These are phyloP conservation scores for Tremella mesenterica DNA, from an alignment of 768 basidiomycete genomes.

Conservation along the genomic window DNA sequence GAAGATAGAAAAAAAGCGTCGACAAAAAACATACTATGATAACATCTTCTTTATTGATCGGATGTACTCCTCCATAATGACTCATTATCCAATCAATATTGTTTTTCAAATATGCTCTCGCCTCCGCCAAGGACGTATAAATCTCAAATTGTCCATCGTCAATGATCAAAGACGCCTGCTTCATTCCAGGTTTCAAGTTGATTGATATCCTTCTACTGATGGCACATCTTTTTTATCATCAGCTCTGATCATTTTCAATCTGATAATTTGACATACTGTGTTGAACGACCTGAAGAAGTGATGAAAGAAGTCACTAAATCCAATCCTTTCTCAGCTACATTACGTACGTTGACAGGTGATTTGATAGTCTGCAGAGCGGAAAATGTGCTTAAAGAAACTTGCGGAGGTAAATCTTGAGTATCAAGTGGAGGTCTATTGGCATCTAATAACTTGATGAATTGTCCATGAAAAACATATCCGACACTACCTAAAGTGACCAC, in stretches of 20 bases:
- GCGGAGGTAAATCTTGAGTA: constrained; percentile 35
- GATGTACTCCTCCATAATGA: constrained; percentile 49
- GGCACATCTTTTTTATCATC: constrained; percentile 48
- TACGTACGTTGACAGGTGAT: constrained; percentile 17
- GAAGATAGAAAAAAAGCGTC: no score
- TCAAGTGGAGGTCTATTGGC: constrained; percentile 51
- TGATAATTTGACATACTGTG: constrained; percentile 18
- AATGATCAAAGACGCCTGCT: constrained; percentile 58
- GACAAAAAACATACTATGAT: constrained; percentile 50
- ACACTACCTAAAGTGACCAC: constrained; percentile 61
- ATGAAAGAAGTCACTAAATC: constrained; percentile 46
- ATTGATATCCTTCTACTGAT: constrained; percentile 52
- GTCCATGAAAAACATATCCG: constrained; percentile 63
- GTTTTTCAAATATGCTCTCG: constrained; percentile 64
- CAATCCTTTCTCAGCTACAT: constrained; percentile 44
- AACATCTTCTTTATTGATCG: constrained; percentile 56
- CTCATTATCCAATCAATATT: constrained; percentile 60
- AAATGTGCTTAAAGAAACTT: constrained; percentile 21
- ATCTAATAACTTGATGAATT: constrained; percentile 66
- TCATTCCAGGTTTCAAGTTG: constrained; percentile 58
- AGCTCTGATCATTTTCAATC: not conserved
- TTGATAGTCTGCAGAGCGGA: constrained; percentile 7
- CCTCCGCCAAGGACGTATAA: constrained; percentile 56
- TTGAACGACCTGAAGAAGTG: constrained; percentile 17
- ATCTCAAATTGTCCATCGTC: constrained; percentile 65